Evolutionary conservation across 2,329 filamentous ascomycete species (phyloP).

Genomic region (Elsinoe ampelina): DNA sequence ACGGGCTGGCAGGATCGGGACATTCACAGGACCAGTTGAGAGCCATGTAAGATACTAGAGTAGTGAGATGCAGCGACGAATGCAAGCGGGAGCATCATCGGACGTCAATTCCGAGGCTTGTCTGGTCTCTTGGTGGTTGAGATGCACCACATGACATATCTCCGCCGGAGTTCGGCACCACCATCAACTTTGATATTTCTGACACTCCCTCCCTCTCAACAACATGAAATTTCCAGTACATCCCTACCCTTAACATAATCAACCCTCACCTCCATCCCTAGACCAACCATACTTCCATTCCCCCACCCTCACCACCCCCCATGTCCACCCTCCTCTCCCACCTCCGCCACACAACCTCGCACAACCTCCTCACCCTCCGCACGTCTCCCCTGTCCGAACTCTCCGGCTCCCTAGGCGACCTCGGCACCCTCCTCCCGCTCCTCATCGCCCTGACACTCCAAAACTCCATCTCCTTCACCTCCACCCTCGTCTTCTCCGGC

Average conservation of each 20-base stretch:
- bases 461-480: conserved; percentile 68
- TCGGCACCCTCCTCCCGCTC: conserved; percentile 81
- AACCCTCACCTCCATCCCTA: not conserved
- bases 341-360: conserved; percentile 22
- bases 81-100: no score
- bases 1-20: not conserved
- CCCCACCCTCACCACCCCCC: no score
- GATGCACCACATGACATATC: not conserved
- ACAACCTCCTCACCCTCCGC: conserved; percentile 50
- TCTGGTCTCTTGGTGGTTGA: no score
- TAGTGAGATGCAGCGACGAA: not conserved
- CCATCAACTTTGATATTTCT: not conserved
- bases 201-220: not conserved
- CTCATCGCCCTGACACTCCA: conserved; percentile 77
- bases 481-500: conserved; percentile 81
- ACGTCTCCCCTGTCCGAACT: conserved; percentile 60
- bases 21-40: not conserved
- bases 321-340: conserved; percentile 16
- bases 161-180: not conserved
- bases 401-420: conserved; percentile 78
- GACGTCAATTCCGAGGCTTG: no score
- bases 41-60: not conserved
- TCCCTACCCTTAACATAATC: not conserved
- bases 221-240: not conserved
- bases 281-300: not conserved